These are phyloP conservation scores for Rhodotorula sp. DNA, from an alignment of 1,284 basidiomycete species.

Conservation along the genomic window DNA sequence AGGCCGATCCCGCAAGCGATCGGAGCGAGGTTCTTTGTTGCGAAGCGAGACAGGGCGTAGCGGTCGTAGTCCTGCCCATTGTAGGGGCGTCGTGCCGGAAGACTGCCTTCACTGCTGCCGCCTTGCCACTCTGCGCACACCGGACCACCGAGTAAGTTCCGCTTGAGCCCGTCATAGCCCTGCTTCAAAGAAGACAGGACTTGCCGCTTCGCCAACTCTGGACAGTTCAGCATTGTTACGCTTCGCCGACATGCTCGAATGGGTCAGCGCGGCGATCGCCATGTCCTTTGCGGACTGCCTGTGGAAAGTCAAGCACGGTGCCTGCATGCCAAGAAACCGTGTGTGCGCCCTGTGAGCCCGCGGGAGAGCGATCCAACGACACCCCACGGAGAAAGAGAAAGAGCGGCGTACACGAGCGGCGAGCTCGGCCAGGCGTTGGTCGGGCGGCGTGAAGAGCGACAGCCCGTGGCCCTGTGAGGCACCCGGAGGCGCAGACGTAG, in stretches of 20 bases:
- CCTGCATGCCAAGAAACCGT: neutral
- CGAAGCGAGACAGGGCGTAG: neutral
- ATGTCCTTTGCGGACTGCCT: neutral
- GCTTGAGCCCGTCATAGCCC: neutral
- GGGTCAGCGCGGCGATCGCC: constrained; percentile 1
- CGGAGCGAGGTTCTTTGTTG: neutral
- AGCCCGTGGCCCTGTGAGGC: too few relatives aligned
- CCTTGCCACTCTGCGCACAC: neutral
- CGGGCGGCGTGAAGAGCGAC: too few relatives aligned
- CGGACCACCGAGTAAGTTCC: neutral
- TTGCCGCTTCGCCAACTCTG: constrained; percentile 3
- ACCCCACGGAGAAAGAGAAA: too few relatives aligned
- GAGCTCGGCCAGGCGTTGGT: too few relatives aligned
- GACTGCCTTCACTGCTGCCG: constrained; percentile 1
- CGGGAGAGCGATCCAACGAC: too few relatives aligned
- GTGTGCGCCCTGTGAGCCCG: neutral
- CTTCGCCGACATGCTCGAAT: neutral
- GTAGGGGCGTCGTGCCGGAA: neutral
- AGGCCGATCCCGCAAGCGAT: constrained; percentile 1
- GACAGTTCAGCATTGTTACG: constrained; percentile 12
- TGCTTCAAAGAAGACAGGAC: neutral
- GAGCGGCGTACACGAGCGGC: too few relatives aligned
- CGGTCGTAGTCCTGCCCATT: neutral
- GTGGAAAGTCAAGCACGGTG: constrained; percentile 6
- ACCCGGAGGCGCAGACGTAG: too few relatives aligned